These are phyloP conservation scores for Martiniozyma asiatica DNA, from an alignment of 1,139 yeast species.

Conservation along the genomic window DNA sequence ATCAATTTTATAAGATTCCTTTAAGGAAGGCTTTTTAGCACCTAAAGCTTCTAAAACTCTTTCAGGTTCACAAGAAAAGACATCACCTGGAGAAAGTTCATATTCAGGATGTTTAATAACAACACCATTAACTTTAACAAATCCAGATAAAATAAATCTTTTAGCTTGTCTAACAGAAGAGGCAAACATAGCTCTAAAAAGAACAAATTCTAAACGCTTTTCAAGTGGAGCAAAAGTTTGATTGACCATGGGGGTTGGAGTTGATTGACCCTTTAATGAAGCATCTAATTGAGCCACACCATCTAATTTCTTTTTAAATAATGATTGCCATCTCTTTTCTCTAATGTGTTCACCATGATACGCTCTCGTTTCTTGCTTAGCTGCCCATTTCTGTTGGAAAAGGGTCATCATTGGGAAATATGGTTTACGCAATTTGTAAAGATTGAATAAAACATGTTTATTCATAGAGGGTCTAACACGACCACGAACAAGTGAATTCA, in stretches of 20 bases:
- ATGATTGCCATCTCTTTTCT: conserved; percentile 67
- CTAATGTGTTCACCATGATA: conserved; percentile 93
- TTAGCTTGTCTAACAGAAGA: conserved; percentile 91
- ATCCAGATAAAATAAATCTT: conserved; percentile 71
- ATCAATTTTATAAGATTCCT: conserved; percentile 56
- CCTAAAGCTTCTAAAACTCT: conserved; percentile 82
- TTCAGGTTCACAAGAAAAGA: conserved; percentile 76
- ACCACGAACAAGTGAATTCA: conserved; percentile 21
- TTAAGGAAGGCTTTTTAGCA: conserved; percentile 63
- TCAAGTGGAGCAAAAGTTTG: conserved; percentile 87
- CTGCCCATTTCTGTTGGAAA: conserved; percentile 84
- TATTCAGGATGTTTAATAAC: conserved; percentile 70
- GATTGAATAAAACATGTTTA: conserved; percentile 81
- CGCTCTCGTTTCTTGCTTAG: conserved; percentile 86
- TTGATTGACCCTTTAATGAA: conserved; percentile 48
- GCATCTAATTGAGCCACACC: conserved; percentile 82
- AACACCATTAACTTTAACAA: conserved; percentile 78
- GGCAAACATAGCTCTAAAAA: conserved; percentile 89
- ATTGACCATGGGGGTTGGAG: conserved; percentile 67
- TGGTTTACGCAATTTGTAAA: conserved; percentile 53
- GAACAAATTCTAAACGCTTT: conserved; percentile 77
- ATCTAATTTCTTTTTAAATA: conserved; percentile 62
- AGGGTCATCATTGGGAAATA: conserved; percentile 29
- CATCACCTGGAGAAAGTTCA: conserved; percentile 72
- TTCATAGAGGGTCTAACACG: conserved; percentile 84